phyloP scores from a whole-genome alignment of 2,329 filamentous ascomycete genomes.

The Sclerotinia subarctica region DNA sequence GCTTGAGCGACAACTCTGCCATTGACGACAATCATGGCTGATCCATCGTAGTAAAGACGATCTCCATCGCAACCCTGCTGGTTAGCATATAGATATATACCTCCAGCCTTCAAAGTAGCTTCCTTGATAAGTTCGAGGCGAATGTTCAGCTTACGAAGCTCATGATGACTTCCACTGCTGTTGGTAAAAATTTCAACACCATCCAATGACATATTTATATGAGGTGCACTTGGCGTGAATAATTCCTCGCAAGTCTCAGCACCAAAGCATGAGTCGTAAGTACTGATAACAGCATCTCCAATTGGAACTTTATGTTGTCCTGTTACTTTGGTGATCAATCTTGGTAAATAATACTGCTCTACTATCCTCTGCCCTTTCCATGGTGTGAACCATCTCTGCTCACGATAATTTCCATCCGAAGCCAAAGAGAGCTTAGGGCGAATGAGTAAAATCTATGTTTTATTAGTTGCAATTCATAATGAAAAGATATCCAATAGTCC shows the following conservation, averaged over 20 bases:
- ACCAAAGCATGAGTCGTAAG: slow-evolving; percentile 60
- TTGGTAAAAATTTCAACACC: slow-evolving; percentile 74
- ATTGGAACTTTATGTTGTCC: slow-evolving; percentile 51
- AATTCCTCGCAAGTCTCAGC: slow-evolving; percentile 67
- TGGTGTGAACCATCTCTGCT: slow-evolving; percentile 59
- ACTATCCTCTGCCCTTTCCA: slow-evolving; percentile 57
- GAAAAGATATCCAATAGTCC: neutral
- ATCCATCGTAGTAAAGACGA: slow-evolving; percentile 55
- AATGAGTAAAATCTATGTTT: slow-evolving; percentile 62
- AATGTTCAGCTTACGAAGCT: slow-evolving; percentile 63
- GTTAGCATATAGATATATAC: slow-evolving; percentile 61
- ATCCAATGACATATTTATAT: slow-evolving; percentile 59
- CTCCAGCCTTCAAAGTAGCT: slow-evolving; percentile 60
- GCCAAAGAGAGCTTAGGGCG: slow-evolving; percentile 70
- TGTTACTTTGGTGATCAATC: slow-evolving; percentile 49
- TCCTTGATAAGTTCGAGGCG: slow-evolving; percentile 63
- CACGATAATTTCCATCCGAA: slow-evolving; percentile 66
- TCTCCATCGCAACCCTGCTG: slow-evolving; percentile 59
- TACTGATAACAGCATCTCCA: slow-evolving; percentile 55
- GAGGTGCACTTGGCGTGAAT: slow-evolving; percentile 47
- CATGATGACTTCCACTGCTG: slow-evolving; percentile 64
- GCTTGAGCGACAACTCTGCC: slow-evolving; percentile 61
- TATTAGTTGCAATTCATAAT: neutral
- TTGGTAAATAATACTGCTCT: slow-evolving; percentile 64
- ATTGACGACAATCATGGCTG: slow-evolving; percentile 58